Evolutionary conservation across 257 asterid genomes (phyloP).

Genomic region (Nicotiana attenuata): DNA sequence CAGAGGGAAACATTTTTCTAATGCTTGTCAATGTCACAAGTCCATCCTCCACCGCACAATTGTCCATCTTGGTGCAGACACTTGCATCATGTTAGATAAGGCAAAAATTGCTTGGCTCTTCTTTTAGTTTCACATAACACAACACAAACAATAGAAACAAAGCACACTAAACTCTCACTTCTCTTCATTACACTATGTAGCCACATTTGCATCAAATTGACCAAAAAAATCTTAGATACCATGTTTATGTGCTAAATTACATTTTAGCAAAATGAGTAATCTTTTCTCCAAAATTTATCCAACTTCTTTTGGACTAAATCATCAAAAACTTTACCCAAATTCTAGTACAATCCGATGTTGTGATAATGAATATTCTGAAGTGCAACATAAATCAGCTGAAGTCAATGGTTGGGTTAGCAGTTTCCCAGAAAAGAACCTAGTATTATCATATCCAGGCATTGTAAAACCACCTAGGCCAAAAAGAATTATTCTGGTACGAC

Average conservation of each 20-base stretch:
- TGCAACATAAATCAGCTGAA: neutral
- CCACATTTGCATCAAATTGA: neutral
- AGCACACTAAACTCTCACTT: neutral
- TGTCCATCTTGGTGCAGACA: neutral
- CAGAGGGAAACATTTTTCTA: neutral
- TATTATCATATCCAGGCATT: neutral
- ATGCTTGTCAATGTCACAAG: neutral
- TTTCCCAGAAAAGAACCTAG: slow-evolving; percentile 42
- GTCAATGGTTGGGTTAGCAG: slow-evolving; percentile 17
- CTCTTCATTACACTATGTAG: neutral
- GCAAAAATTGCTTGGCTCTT: slow-evolving; percentile 7
- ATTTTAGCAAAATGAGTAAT: slow-evolving; percentile 18
- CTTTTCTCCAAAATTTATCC: slow-evolving; percentile 24
- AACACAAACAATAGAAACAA: neutral
- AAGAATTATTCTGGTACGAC: slow-evolving; percentile 62
- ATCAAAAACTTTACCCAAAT: slow-evolving; percentile 1
- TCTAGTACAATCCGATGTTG: slow-evolving; percentile 25
- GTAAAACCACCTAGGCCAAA: slow-evolving; percentile 59
- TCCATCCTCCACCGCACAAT: slow-evolving; percentile 5
- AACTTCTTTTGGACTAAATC: neutral
- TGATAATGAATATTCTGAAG: slow-evolving; percentile 8
- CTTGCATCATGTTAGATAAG: neutral
- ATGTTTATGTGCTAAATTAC: neutral
- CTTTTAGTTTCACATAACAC: too few species aligned
- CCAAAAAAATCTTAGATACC: neutral